Evolutionary conservation across 768 basidiomycete species (phyloP).

Genomic region (Tulasnella sp.): DNA sequence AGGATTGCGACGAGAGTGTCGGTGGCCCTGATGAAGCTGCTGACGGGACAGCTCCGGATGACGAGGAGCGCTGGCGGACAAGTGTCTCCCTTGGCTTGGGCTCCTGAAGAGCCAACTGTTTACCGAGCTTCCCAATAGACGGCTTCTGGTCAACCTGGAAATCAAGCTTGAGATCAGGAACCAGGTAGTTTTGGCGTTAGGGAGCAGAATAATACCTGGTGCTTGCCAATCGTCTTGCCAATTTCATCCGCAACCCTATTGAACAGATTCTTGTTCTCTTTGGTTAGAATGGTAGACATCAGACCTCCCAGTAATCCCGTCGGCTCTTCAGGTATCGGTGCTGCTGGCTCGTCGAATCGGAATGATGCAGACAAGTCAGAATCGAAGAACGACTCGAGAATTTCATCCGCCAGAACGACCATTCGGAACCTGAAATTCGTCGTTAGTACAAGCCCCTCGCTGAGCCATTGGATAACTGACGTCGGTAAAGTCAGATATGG

Average conservation of each 20-base stretch:
- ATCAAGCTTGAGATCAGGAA: background rate
- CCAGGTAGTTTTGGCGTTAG: conserved; percentile 32
- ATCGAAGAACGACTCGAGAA: conserved; percentile 96
- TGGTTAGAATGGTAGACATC: conserved; percentile 87
- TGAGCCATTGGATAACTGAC: conserved; percentile 47
- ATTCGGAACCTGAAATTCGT: conserved; percentile 77
- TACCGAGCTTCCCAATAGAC: conserved; percentile 82
- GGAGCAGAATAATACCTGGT: conserved; percentile 59
- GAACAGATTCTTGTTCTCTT: conserved; percentile 92
- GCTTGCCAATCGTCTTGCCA: conserved; percentile 91
- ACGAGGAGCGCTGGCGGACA: conserved; percentile 49
- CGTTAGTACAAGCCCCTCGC: conserved; percentile 23
- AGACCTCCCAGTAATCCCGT: conserved; percentile 64
- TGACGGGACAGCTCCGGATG: conserved; percentile 39
- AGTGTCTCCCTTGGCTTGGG: conserved; percentile 87
- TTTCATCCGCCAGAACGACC: conserved; percentile 96
- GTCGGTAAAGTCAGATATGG: conserved; percentile 93
- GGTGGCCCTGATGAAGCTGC: conserved; percentile 38
- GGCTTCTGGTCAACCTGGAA: conserved; percentile 70
- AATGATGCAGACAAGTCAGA: conserved; percentile 89
- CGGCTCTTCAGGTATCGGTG: conserved; percentile 62
- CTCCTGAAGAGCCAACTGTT: conserved; percentile 63
- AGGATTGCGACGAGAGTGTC: conserved; percentile 38
- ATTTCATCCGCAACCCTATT: conserved; percentile 93
- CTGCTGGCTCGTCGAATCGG: conserved; percentile 69